Evolutionary conservation across 2,329 filamentous ascomycete genomes (phyloP).

Genomic region (Acephala macrosclerotiorum): DNA sequence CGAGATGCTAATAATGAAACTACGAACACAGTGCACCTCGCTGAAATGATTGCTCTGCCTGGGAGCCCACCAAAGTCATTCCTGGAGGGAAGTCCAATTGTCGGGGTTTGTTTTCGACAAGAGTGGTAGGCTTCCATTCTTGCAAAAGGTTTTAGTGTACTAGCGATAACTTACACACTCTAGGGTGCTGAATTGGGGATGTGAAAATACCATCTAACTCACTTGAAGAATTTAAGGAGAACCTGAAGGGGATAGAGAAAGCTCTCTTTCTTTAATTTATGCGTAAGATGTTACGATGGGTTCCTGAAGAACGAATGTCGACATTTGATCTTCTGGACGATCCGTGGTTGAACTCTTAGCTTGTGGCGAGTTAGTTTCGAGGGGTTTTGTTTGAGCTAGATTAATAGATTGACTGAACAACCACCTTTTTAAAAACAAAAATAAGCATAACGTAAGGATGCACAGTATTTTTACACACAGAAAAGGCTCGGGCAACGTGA

Average conservation of each 20-base stretch:
- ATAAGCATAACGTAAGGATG: too few species aligned
- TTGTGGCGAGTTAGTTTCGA: too few species aligned
- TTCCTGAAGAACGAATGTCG: slow-evolving; percentile 43
- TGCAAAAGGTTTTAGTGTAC: too few species aligned
- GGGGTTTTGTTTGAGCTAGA: too few species aligned
- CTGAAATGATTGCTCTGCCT: slow-evolving; percentile 51
- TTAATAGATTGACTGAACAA: too few species aligned
- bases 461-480: too few species aligned
- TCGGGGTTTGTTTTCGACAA: slow-evolving; percentile 19
- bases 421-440: too few species aligned
- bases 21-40: slow-evolving; percentile 48
- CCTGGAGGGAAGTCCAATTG: slow-evolving; percentile 9
- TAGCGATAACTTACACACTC: too few species aligned
- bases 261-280: slow-evolving; percentile 43
- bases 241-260: slow-evolving; percentile 42
- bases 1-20: slow-evolving; percentile 10
- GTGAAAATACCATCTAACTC: slow-evolving; percentile 21
- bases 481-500: too few species aligned
- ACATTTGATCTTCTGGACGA: slow-evolving; percentile 45
- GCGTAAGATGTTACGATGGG: slow-evolving; percentile 44
- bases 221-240: slow-evolving; percentile 31
- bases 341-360: slow-evolving; percentile 34
- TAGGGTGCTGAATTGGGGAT: slow-evolving; percentile 4
- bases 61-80: slow-evolving; percentile 48
- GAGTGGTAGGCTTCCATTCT: slow-evolving; percentile 17